These are phyloP conservation scores for Pseudofabraea citricarpa DNA, from an alignment of 2,329 filamentous ascomycete species.

Conservation along the genomic window DNA sequence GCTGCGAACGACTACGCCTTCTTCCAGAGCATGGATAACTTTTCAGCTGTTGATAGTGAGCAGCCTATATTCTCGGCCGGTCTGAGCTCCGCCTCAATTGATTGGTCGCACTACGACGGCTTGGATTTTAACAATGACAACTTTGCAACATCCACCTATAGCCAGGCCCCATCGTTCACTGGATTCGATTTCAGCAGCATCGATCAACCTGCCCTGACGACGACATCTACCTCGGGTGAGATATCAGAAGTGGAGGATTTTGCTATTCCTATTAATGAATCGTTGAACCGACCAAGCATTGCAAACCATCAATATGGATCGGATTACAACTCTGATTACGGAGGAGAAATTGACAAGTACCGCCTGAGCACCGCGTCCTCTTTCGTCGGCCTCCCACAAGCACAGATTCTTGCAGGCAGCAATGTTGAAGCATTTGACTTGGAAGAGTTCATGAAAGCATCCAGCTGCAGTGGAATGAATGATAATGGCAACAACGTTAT, in stretches of 20 bases:
- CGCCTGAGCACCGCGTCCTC: slow-evolving; percentile 43
- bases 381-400: slow-evolving; percentile 42
- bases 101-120: slow-evolving; percentile 49
- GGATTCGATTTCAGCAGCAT: slow-evolving; percentile 50
- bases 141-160: slow-evolving; percentile 50
- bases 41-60: slow-evolving; percentile 40
- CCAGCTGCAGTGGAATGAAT: slow-evolving; percentile 11
- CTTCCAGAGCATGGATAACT: slow-evolving; percentile 44
- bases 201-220: slow-evolving; percentile 51
- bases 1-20: slow-evolving; percentile 42
- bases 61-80: slow-evolving; percentile 58
- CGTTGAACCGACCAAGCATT: neutral
- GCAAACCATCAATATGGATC: slow-evolving; percentile 26
- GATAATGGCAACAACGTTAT: slow-evolving; percentile 15
- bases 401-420: slow-evolving; percentile 37
- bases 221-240: slow-evolving; percentile 59
- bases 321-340: slow-evolving; percentile 32
- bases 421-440: slow-evolving; percentile 49
- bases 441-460: slow-evolving; percentile 47
- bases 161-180: slow-evolving; percentile 48
- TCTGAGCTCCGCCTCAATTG: slow-evolving; percentile 49
- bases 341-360: slow-evolving; percentile 40
- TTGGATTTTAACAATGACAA: slow-evolving; percentile 44
- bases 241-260: slow-evolving; percentile 64
- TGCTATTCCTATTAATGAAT: slow-evolving; percentile 33